Evolutionary conservation across 2,329 filamentous ascomycete genomes (phyloP).

Genomic region (Dryadomyces quercivorus): DNA sequence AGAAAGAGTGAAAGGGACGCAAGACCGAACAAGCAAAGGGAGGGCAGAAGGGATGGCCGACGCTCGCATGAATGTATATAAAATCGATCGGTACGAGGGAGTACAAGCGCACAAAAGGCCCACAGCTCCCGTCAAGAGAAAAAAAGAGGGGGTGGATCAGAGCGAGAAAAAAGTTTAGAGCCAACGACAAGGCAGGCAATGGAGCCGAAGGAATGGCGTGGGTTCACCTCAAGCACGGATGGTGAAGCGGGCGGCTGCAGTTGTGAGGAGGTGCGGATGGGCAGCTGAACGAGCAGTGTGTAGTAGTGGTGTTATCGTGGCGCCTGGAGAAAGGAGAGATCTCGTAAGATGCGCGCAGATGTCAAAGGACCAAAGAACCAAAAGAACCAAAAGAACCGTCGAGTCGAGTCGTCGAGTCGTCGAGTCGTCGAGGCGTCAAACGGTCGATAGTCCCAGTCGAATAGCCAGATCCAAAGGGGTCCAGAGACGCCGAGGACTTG

Average conservation of each 20-base stretch:
- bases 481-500: not conserved
- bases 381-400: too few relatives aligned
- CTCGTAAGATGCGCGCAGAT: not conserved
- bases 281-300: not conserved
- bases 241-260: not conserved
- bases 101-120: not conserved
- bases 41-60: not conserved
- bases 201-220: slow-evolving; percentile 1
- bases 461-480: too few relatives aligned
- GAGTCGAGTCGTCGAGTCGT: too few relatives aligned
- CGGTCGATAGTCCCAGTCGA: too few relatives aligned
- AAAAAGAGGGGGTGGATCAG: slow-evolving; percentile 1
- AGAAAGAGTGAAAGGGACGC: not conserved
- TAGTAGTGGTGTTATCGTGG: not conserved
- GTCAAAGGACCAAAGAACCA: too few relatives aligned
- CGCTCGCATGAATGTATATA: not conserved
- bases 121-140: not conserved
- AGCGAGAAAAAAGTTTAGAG: not conserved
- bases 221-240: not conserved
- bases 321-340: not conserved
- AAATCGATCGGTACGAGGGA: not conserved
- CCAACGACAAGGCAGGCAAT: not conserved
- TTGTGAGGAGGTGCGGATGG: not conserved
- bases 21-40: not conserved
- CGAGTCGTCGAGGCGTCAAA: too few relatives aligned